These are phyloP conservation scores for Trichophyton simii DNA, from an alignment of 2,329 filamentous ascomycete species.

Conservation along the genomic window DNA sequence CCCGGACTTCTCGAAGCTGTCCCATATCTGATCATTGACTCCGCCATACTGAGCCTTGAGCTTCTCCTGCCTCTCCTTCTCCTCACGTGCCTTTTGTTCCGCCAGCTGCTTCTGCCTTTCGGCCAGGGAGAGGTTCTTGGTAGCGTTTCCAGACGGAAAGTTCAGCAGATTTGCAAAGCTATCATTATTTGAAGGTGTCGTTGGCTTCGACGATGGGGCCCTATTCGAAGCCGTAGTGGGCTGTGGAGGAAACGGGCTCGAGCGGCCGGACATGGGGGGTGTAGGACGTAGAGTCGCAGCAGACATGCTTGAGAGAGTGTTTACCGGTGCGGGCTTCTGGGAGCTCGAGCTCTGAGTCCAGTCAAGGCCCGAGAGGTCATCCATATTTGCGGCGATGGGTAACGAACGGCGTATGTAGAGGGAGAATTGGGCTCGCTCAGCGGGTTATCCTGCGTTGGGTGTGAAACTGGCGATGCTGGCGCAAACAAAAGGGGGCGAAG, in stretches of 20 bases:
- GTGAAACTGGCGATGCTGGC: neutral
- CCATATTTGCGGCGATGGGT: slow-evolving; percentile 24
- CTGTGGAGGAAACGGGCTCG: slow-evolving; percentile 29
- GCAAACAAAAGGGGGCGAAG: neutral
- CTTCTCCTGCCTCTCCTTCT: slow-evolving; percentile 58
- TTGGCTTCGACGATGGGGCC: slow-evolving; percentile 29
- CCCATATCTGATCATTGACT: slow-evolving; percentile 56
- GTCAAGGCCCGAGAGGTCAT: slow-evolving; percentile 36
- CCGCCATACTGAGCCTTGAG: slow-evolving; percentile 65
- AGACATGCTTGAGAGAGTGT: slow-evolving; percentile 24
- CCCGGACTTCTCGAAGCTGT: slow-evolving; percentile 47
- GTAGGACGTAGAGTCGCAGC: slow-evolving; percentile 22
- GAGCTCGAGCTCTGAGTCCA: slow-evolving; percentile 27
- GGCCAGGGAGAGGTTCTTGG: slow-evolving; percentile 56
- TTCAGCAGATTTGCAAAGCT: slow-evolving; percentile 55
- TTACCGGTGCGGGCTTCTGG: slow-evolving; percentile 28
- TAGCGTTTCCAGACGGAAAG: slow-evolving; percentile 36
- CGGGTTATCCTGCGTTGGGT: neutral
- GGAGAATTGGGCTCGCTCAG: neutral
- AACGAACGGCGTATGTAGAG: neutral
- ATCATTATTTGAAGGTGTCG: slow-evolving; percentile 31
- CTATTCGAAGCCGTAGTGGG: slow-evolving; percentile 17
- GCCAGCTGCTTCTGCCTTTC: slow-evolving; percentile 57
- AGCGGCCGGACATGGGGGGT: slow-evolving; percentile 30
- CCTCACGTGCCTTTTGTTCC: slow-evolving; percentile 63